phyloP scores from a whole-genome alignment of 371 early-diverging fungal species.

The Fennellomyces sp. region DNA sequence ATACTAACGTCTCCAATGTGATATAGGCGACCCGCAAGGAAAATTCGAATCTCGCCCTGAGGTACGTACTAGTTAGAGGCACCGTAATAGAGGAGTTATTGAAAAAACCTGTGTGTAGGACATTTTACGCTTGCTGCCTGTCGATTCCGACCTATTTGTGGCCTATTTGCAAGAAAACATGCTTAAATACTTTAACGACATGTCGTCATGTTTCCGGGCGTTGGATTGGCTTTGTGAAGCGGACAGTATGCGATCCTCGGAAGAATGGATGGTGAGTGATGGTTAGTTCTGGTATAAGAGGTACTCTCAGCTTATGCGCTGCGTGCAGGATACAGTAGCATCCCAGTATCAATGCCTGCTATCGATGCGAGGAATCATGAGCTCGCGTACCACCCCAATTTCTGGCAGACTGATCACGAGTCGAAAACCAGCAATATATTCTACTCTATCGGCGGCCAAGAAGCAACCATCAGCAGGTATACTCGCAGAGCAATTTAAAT shows the following conservation, averaged over 20 bases:
- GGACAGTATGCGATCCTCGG: neutral
- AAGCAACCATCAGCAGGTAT: neutral
- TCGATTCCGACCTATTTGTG: neutral
- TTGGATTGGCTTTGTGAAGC: neutral
- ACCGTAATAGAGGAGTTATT: too few species aligned
- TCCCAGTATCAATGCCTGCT: neutral
- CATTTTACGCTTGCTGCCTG: neutral
- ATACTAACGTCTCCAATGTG: neutral
- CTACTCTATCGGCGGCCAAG: neutral
- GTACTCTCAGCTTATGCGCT: neutral
- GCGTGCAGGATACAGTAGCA: neutral
- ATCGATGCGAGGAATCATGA: neutral
- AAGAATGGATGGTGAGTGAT: neutral
- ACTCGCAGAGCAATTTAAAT: neutral
- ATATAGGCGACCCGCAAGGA: conserved; percentile 13
- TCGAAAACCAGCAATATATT: neutral
- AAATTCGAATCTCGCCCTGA: conserved; percentile 33
- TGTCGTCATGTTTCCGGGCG: neutral
- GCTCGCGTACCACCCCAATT: neutral
- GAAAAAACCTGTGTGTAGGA: too few species aligned
- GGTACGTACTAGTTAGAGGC: too few species aligned
- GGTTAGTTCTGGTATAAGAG: neutral
- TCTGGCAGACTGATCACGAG: neutral
- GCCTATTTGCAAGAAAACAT: neutral
- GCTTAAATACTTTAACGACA: neutral